These are phyloP conservation scores for Chionographis japonica DNA, from an alignment of 106 monocot species.

Conservation along the genomic window DNA sequence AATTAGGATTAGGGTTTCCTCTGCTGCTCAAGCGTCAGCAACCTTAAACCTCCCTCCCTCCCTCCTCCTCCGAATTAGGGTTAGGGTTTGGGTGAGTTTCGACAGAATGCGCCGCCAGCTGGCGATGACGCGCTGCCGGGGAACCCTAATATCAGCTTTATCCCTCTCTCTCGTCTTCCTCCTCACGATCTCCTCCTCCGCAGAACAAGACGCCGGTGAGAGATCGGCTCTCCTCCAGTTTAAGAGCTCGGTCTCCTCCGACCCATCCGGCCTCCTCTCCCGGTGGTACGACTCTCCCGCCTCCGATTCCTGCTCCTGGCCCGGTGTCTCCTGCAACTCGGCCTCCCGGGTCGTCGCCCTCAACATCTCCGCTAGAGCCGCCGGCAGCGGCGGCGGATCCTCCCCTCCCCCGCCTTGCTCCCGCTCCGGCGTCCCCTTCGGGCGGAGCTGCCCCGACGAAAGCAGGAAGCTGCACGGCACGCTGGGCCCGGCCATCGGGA, in stretches of 20 bases:
- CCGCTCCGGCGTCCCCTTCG: slow-evolving; percentile 17
- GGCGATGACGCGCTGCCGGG: slow-evolving; percentile 17
- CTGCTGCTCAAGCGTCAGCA: too few relatives aligned
- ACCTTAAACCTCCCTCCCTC: too few relatives aligned
- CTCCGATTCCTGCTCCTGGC: slow-evolving; percentile 48
- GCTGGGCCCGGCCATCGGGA: slow-evolving; percentile 26
- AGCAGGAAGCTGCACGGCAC: slow-evolving; percentile 19
- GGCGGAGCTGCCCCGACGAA: slow-evolving; percentile 16
- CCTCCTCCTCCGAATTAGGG: background rate
- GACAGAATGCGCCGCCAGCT: background rate
- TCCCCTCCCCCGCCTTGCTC: slow-evolving; percentile 2
- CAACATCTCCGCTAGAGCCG: slow-evolving; percentile 17
- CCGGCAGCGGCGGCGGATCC: too few relatives aligned
- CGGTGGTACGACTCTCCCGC: slow-evolving; percentile 21
- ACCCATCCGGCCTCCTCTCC: slow-evolving; percentile 33
- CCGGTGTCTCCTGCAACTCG: slow-evolving; percentile 38
- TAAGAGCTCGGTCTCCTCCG: slow-evolving; percentile 26
- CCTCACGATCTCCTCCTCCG: background rate
- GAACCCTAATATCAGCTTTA: background rate
- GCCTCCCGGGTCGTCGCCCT: slow-evolving; percentile 29
- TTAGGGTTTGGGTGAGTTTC: slow-evolving; percentile 5
- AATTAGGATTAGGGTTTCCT: too few relatives aligned
- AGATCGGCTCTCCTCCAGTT: slow-evolving; percentile 32
- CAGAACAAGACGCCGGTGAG: slow-evolving; percentile 1
- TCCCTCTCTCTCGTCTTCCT: background rate